phyloP scores from a whole-genome alignment of 2,329 filamentous ascomycete genomes.

The Teratosphaeria destructans region DNA sequence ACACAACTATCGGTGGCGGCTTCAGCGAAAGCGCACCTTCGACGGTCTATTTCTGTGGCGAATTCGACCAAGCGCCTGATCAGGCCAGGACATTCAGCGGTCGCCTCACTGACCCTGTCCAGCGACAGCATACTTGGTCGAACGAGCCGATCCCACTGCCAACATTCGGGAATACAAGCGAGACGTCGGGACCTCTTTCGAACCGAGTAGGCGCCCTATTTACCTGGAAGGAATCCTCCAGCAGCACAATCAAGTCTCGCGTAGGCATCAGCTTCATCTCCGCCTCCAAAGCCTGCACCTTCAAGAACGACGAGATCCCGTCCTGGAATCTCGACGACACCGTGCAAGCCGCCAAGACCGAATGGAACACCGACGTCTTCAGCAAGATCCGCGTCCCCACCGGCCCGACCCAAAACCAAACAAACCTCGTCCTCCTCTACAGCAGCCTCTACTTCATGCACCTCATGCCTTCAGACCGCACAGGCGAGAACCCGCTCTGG shows the following conservation, averaged over 20 bases:
- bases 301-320: slow-evolving; percentile 48
- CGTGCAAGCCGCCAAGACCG: slow-evolving; percentile 32
- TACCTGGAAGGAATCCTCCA: slow-evolving; percentile 30
- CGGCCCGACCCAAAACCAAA: slow-evolving; percentile 38
- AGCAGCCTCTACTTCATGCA: slow-evolving; percentile 61
- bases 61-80: slow-evolving; percentile 40
- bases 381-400: slow-evolving; percentile 51
- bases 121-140: slow-evolving; percentile 13
- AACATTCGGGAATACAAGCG: slow-evolving; percentile 27
- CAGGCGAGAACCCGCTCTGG: slow-evolving; percentile 61
- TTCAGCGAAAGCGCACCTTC: slow-evolving; percentile 52
- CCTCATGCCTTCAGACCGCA: slow-evolving; percentile 58
- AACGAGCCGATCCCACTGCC: slow-evolving; percentile 23
- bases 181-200: slow-evolving; percentile 22
- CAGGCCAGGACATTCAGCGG: slow-evolving; percentile 26
- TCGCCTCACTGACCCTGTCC: slow-evolving; percentile 16
- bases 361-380: slow-evolving; percentile 54
- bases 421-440: slow-evolving; percentile 53
- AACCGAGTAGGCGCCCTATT: slow-evolving; percentile 45
- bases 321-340: slow-evolving; percentile 20
- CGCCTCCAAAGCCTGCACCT: slow-evolving; percentile 47
- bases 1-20: slow-evolving; percentile 51
- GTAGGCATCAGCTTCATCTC: slow-evolving; percentile 64
- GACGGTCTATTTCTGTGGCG: slow-evolving; percentile 52
- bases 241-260: slow-evolving; percentile 36